Conservation (phyloP, 805 yeast genomes). For the Candida ficus region DNA sequence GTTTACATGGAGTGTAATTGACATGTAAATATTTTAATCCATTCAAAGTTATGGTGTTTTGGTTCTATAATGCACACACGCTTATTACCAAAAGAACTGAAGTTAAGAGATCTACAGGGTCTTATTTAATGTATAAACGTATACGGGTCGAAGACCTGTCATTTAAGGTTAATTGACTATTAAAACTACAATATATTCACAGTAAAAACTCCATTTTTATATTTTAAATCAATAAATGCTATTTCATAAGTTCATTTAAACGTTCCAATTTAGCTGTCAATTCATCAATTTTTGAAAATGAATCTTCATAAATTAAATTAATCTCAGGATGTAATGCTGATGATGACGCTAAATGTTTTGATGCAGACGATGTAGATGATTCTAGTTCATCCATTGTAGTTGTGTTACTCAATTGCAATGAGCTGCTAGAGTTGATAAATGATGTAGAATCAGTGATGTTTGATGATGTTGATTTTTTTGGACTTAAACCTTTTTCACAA, state of each 20-base stretch:
- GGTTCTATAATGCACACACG: too few relatives aligned
- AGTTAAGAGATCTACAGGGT: too few relatives aligned
- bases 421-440: conserved; percentile 21
- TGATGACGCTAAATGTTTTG: background rate
- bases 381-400: conserved; percentile 4
- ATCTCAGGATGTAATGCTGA: conserved; percentile 39
- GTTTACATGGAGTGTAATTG: too few relatives aligned
- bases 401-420: conserved; percentile 14
- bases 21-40: too few relatives aligned
- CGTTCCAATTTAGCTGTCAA: conserved; percentile 25
- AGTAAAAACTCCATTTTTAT: too few relatives aligned
- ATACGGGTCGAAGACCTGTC: too few relatives aligned
- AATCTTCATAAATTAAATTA: conserved; percentile 51
- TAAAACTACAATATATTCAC: too few relatives aligned
- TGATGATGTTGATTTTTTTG: conserved; percentile 12
- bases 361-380: background rate
- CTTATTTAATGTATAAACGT: too few relatives aligned
- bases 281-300: conserved; percentile 42
- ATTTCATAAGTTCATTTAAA: conserved; percentile 13
- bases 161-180: too few relatives aligned
- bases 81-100: too few relatives aligned
- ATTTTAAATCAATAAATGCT: too few relatives aligned
- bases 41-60: too few relatives aligned
- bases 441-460: conserved; percentile 21
- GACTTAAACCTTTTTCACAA: conserved; percentile 3